These are phyloP conservation scores for Brettanomyces anomalus DNA, from an alignment of 805 yeast species.

Conservation along the genomic window DNA sequence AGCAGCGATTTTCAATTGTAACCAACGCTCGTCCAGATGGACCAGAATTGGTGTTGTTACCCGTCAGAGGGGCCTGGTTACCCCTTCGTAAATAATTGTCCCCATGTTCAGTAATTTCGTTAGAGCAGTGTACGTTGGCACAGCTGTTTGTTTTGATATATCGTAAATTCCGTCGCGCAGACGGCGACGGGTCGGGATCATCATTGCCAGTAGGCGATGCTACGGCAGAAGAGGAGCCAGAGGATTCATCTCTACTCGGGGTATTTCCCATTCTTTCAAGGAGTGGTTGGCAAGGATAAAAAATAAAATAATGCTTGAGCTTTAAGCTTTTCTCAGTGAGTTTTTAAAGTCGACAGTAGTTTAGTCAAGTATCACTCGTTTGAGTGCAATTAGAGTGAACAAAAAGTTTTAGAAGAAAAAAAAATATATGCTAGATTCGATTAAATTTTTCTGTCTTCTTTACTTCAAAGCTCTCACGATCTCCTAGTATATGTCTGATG, in stretches of 20 bases:
- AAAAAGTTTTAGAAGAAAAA: too few species aligned
- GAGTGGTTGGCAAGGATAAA: not conserved
- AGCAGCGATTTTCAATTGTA: too few species aligned
- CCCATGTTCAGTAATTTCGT: conserved; percentile 2
- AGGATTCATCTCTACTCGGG: conserved; percentile 30
- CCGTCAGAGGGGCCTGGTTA: conserved; percentile 1
- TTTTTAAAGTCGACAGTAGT: not conserved
- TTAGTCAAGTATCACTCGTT: too few species aligned
- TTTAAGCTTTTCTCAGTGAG: not conserved
- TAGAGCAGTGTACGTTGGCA: not conserved
- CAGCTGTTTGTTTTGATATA: conserved; percentile 3
- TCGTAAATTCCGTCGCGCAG: conserved; percentile 15
- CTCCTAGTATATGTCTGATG: too few species aligned
- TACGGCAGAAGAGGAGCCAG: conserved; percentile 26
- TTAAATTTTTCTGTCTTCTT: too few species aligned
- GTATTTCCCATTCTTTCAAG: conserved; percentile 26
- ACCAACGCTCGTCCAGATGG: too few species aligned
- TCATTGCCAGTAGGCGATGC: conserved; percentile 19
- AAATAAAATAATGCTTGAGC: not conserved
- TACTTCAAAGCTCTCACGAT: too few species aligned
- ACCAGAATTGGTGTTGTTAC: not conserved
- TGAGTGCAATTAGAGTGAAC: too few species aligned
- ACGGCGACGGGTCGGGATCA: conserved; percentile 27
- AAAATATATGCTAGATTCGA: too few species aligned
- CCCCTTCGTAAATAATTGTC: conserved; percentile 1